phyloP scores from a whole-genome alignment of 1,284 basidiomycete genomes.

The Ceratobasidium sp. region DNA sequence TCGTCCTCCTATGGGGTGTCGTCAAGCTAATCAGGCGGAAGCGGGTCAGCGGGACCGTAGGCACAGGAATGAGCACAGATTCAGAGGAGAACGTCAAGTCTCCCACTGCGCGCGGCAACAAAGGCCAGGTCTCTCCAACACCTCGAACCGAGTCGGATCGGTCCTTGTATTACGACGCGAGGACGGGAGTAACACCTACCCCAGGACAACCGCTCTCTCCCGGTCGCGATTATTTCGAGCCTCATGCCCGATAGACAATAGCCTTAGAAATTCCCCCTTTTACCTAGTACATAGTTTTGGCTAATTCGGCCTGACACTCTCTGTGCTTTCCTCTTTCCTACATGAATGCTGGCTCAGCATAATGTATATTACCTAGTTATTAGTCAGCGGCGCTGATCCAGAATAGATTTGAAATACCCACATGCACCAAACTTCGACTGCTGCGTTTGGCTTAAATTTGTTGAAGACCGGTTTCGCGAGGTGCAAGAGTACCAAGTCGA shows the following conservation, averaged over 20 bases:
- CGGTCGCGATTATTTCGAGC: neutral
- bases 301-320: neutral
- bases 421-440: constrained; percentile 47
- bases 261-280: neutral
- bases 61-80: neutral
- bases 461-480: constrained; percentile 51
- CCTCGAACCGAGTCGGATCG: neutral
- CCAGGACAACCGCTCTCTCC: neutral
- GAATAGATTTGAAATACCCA: constrained; percentile 52
- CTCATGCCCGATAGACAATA: neutral
- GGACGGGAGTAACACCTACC: constrained; percentile 11
- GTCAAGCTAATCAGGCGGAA: constrained; percentile 5
- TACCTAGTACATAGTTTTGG: neutral
- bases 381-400: constrained; percentile 17
- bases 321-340: too few species aligned
- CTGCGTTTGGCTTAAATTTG: neutral
- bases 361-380: constrained; percentile 14
- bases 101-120: too few species aligned
- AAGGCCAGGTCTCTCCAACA: neutral
- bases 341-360: neutral
- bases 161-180: constrained; percentile 8
- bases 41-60: neutral
- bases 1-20: constrained; percentile 42
- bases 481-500: constrained; percentile 49
- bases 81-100: constrained; percentile 2